These are phyloP conservation scores for Pichia thaimueangensis DNA, from an alignment of 805 yeast genomes.

Conservation along the genomic window DNA sequence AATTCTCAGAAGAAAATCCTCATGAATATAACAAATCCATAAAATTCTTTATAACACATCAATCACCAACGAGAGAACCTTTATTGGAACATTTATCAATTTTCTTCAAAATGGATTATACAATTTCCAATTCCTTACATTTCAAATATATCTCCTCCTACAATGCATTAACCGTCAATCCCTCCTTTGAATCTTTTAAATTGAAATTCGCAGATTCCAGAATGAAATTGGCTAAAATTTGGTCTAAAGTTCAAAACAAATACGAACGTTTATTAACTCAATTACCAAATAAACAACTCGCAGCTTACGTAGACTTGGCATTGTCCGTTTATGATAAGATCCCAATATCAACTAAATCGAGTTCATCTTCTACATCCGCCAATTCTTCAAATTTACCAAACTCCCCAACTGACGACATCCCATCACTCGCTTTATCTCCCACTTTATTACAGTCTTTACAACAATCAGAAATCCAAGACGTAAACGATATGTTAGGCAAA, in stretches of 20 bases:
- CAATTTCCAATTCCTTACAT: constrained; percentile 67
- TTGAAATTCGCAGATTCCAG: constrained; percentile 57
- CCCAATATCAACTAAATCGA: constrained; percentile 37
- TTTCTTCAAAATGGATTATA: constrained; percentile 61
- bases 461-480: constrained; percentile 35
- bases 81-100: constrained; percentile 62
- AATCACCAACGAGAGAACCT: constrained; percentile 67
- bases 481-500: constrained; percentile 35
- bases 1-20: constrained; percentile 30
- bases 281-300: constrained; percentile 36
- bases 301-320: constrained; percentile 46
- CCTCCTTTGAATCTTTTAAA: constrained; percentile 58
- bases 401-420: constrained; percentile 24
- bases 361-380: not conserved
- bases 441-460: constrained; percentile 13
- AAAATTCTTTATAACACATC: constrained; percentile 59
- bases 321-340: constrained; percentile 57
- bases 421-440: constrained; percentile 24
- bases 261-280: constrained; percentile 37
- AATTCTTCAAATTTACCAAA: not conserved
- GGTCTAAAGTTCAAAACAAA: constrained; percentile 54
- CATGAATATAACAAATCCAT: constrained; percentile 35
- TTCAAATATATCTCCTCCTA: constrained; percentile 64
- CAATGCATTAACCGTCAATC: constrained; percentile 59
- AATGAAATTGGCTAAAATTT: constrained; percentile 53